Evolutionary conservation across 306 rosid species (phyloP), one percentile per base, ranked within the genome.

Genomic region (Casuarina glauca): DNA sequence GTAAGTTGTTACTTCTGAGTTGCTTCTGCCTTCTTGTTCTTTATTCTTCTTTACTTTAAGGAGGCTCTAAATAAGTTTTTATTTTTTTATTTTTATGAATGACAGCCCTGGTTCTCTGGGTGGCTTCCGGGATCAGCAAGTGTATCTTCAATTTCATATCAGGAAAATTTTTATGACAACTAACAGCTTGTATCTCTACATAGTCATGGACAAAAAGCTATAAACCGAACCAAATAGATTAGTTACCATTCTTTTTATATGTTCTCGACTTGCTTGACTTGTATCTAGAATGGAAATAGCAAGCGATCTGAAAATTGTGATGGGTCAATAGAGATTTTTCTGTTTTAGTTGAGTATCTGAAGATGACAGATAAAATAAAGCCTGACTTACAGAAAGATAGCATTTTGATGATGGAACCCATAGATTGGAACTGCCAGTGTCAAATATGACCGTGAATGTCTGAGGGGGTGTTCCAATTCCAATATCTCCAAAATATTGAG

Each of bases 321-420:
- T 17, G 58, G 78, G 62, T 68, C 78, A 79, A 69, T 55, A 78
- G 0, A 68, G 49, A 39, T 75, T 6, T 11, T 13, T 41, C 42
- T 6, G 63, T 35, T 70, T 41, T 17, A 67, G 67, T 38, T 20
- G 60, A 69, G 32, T 46, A 38, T 45, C 48, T 57, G 52, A 42
- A 44, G 73, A 20, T 38, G 55, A 50, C 7, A 58, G 51, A 41
- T 17, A 9, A 41, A 17, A 57, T 72, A 38, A 67, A 81, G 70
- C 78, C 76, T 39, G 80, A 89, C 96, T 83, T 81, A 90, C 97
- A 70, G 97, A 90, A 48, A 93, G 87, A 39, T 81, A 86, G 87
- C 97, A 93, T 80, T 89, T 87, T 49, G 96, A 81, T 35, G 97
- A 90, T 72, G 96, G 97, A 82, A 93, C 92, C 96, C 96, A 93